Percentiles rank a stretch among this genome's conserved stretches.
Conservation (phyloP, 1,139 yeast genomes). For the Yamadazyma trypodendri region DNA sequence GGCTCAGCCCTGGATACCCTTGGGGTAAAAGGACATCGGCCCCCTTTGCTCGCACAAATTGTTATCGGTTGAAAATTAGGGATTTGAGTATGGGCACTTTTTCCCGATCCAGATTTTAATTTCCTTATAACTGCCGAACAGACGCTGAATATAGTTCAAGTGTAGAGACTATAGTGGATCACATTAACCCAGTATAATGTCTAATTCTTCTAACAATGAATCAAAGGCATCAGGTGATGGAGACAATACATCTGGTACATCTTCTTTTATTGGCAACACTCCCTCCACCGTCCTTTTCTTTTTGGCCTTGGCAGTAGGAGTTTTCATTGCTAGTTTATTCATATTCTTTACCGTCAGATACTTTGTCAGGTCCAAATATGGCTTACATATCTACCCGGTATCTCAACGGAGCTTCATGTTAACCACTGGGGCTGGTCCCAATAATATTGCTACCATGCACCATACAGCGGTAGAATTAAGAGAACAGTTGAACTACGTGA, state of each 20-base stretch:
- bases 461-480: constrained; percentile 29
- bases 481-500: constrained; percentile 35
- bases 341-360: constrained; percentile 59
- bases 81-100: not conserved
- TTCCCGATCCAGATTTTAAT: not conserved
- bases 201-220: not conserved
- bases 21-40: not conserved
- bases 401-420: constrained; percentile 22
- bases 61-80: constrained; percentile 1
- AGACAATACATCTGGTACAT: not conserved
- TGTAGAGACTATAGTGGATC: no score
- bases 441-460: constrained; percentile 10
- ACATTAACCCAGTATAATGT: not conserved
- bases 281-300: constrained; percentile 65
- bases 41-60: not conserved
- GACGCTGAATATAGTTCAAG: no score
- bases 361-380: constrained; percentile 55
- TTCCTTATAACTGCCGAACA: not conserved
- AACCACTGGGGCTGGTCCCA: constrained; percentile 4
- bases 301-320: constrained; percentile 63
- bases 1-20: no score
- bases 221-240: not conserved
- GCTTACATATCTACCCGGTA: constrained; percentile 49
- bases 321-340: constrained; percentile 52
- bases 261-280: constrained; percentile 39